phyloP scores from a whole-genome alignment of 2,329 filamentous ascomycete genomes.

The Penicillium aurantiogriseum region DNA sequence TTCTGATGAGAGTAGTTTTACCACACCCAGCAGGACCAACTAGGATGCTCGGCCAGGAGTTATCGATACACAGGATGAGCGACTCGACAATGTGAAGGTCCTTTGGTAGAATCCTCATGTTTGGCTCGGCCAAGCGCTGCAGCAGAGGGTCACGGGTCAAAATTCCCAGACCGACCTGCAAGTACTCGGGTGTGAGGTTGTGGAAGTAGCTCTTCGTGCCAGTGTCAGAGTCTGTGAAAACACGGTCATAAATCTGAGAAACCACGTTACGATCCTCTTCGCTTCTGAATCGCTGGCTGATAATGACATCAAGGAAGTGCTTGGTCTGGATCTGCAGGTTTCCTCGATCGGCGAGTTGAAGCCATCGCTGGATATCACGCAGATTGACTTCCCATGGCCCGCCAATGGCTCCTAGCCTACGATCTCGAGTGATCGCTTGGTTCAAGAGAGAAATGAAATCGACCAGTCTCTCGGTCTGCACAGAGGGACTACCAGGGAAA shows the following conservation, averaged over 20 bases:
- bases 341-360: conserved; percentile 65
- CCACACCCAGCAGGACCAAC: conserved; percentile 82
- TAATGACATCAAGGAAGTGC: conserved; percentile 78
- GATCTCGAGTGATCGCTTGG: conserved; percentile 60
- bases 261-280: conserved; percentile 66
- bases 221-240: conserved; percentile 57
- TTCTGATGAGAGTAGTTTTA: conserved; percentile 76
- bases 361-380: conserved; percentile 84
- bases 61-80: conserved; percentile 79
- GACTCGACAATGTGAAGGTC: conserved; percentile 75
- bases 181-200: conserved; percentile 61
- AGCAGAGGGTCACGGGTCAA: conserved; percentile 57
- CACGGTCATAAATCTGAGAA: conserved; percentile 62
- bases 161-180: conserved; percentile 78
- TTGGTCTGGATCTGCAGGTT: conserved; percentile 62
- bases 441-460: conserved; percentile 80
- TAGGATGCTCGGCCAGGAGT: conserved; percentile 84
- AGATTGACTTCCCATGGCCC: conserved; percentile 96
- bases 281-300: conserved; percentile 83
- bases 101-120: conserved; percentile 36
- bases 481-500: conserved; percentile 62
- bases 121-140: conserved; percentile 36
- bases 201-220: conserved; percentile 64
- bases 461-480: conserved; percentile 67
- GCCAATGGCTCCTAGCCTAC: conserved; percentile 55